A percentile compares a stretch with the other conserved stretches of the same genome.
phyloP scores from a whole-genome alignment of 78 protist genomes.

The Salpingoeca rosetta region DNA sequence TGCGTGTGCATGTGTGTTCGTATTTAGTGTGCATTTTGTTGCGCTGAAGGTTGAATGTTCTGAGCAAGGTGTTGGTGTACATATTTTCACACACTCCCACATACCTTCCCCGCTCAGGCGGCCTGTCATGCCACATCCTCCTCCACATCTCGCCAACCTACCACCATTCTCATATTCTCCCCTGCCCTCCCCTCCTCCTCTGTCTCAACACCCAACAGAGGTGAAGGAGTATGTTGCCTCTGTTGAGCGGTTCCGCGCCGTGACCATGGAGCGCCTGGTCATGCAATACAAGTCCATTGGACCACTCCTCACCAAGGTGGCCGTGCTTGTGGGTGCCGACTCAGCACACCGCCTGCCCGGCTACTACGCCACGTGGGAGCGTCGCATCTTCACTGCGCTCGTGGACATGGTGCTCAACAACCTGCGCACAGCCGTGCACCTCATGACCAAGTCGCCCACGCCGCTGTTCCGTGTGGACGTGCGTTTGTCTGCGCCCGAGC shows the following conservation, averaged over 20 bases:
- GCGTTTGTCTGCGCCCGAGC: conserved; percentile 32
- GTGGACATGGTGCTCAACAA: background rate
- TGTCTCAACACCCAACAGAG: no score
- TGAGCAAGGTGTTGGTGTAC: no score
- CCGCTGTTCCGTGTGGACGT: conserved; percentile 52
- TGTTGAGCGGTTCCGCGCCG: conserved; percentile 12
- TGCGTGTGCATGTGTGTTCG: no score
- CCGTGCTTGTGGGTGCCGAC: conserved; percentile 33
- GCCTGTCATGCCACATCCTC: no score
- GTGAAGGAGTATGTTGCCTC: background rate
- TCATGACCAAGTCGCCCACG: background rate
- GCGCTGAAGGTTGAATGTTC: no score
- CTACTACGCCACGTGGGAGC: conserved; percentile 73
- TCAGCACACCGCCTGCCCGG: conserved; percentile 11
- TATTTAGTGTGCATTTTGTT: no score
- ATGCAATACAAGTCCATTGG: conserved; percentile 40
- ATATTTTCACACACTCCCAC: no score
- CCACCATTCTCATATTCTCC: no score
- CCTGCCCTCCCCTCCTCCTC: no score
- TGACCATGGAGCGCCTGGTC: conserved; percentile 5
- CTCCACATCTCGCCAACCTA: no score
- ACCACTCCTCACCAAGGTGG: conserved; percentile 53
- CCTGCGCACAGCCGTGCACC: background rate
- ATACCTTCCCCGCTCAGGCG: no score
- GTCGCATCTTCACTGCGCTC: conserved; percentile 35